phyloP scores from a whole-genome alignment of 1,284 basidiomycete species.

The Phlebopus sp. region DNA sequence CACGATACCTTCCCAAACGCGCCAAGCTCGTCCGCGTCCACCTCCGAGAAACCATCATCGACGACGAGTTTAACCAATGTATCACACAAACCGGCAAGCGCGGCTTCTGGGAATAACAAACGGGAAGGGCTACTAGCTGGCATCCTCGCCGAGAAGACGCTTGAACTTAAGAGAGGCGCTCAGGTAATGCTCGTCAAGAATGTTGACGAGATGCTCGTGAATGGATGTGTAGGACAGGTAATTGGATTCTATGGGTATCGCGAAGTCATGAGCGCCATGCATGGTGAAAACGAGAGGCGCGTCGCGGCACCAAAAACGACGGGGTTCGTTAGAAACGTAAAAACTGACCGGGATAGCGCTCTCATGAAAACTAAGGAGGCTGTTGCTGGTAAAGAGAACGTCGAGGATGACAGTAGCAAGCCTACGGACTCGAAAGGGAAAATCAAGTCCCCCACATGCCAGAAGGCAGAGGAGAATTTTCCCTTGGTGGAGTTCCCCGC shows the following conservation, averaged over 20 bases:
- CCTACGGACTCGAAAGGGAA: not conserved
- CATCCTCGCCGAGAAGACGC: slow-evolving; percentile 47
- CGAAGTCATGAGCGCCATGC: slow-evolving; percentile 17
- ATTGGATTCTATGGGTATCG: slow-evolving; percentile 46
- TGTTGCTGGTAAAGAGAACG: slow-evolving; percentile 26
- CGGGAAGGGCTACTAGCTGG: slow-evolving; percentile 48
- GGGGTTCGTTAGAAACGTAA: slow-evolving; percentile 27
- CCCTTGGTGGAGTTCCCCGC: slow-evolving; percentile 69
- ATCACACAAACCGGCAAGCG: slow-evolving; percentile 13
- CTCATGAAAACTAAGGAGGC: slow-evolving; percentile 1
- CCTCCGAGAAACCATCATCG: slow-evolving; percentile 5
- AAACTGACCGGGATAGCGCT: slow-evolving; percentile 5
- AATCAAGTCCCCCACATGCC: slow-evolving; percentile 7
- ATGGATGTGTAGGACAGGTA: slow-evolving; percentile 71
- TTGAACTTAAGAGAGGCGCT: slow-evolving; percentile 55
- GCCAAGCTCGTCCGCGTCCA: not conserved
- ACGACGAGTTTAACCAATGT: not conserved
- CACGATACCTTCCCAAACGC: slow-evolving; percentile 34
- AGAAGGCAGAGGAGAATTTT: slow-evolving; percentile 36
- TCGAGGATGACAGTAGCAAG: slow-evolving; percentile 3
- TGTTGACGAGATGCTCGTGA: slow-evolving; percentile 70
- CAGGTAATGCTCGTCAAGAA: slow-evolving; percentile 80
- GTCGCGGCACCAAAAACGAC: slow-evolving; percentile 17
- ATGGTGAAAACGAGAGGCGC: slow-evolving; percentile 24
- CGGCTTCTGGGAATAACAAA: slow-evolving; percentile 23